Conservation (phyloP, 202 grass and related monocot genomes). For the Schoenoplectus tabernaemontani region DNA sequence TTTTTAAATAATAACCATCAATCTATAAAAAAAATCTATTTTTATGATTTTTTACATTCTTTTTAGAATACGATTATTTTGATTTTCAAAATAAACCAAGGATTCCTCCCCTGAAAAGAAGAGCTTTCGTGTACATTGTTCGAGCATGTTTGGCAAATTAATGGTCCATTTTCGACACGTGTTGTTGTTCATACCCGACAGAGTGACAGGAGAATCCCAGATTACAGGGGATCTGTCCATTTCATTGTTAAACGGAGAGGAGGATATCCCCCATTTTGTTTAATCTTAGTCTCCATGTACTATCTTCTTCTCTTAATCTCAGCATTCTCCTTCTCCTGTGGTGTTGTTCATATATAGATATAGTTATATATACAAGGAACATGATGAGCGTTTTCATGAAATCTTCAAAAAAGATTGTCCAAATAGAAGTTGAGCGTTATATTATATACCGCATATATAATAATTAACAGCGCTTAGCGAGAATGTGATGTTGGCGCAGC, state of each 20-base stretch:
- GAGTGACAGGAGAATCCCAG: not conserved
- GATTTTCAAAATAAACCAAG: too few species aligned
- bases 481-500: slow-evolving; percentile 14
- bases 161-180: not conserved
- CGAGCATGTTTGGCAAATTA: too few species aligned
- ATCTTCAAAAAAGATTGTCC: not conserved
- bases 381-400: not conserved
- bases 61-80: too few species aligned
- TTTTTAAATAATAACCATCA: too few species aligned
- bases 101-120: too few species aligned
- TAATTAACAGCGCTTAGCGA: not conserved
- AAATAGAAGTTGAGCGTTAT: not conserved
- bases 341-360: too few species aligned
- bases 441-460: too few species aligned
- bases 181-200: too few species aligned
- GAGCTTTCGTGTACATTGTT: too few species aligned
- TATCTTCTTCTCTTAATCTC: not conserved
- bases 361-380: not conserved
- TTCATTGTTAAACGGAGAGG: not conserved
- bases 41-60: too few species aligned
- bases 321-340: not conserved
- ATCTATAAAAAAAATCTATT: too few species aligned
- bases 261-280: not conserved
- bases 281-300: not conserved
- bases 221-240: not conserved